Conservation (phyloP, 1,139 yeast species). For the Debaryomyces nepalensis region DNA sequence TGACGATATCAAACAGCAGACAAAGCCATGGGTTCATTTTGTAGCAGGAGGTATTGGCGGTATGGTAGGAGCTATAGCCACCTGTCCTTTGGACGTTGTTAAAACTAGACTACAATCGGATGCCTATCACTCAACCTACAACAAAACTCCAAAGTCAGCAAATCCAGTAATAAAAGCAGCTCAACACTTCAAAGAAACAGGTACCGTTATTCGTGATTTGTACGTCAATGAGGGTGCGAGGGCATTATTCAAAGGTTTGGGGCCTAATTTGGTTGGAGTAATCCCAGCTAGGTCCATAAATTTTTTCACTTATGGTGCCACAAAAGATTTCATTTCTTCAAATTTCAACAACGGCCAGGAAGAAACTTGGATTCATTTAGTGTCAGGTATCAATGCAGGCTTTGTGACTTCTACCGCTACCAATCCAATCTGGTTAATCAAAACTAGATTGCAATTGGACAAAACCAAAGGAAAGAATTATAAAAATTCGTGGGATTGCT, state of each 20-base stretch:
- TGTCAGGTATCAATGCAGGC: slow-evolving; percentile 93
- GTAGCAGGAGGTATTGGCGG: slow-evolving; percentile 99
- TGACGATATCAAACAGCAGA: slow-evolving; percentile 26
- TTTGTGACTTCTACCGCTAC: slow-evolving; percentile 97
- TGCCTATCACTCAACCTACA: slow-evolving; percentile 54
- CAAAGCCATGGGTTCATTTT: slow-evolving; percentile 92
- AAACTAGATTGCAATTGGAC: slow-evolving; percentile 92
- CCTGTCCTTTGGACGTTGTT: slow-evolving; percentile 95
- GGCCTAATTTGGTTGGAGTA: slow-evolving; percentile 97
- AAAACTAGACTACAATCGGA: slow-evolving; percentile 95
- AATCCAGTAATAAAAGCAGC: slow-evolving; percentile 50
- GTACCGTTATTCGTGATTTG: slow-evolving; percentile 68
- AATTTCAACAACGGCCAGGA: slow-evolving; percentile 75
- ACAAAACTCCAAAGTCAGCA: slow-evolving; percentile 45
- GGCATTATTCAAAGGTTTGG: slow-evolving; percentile 91
- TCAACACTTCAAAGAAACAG: slow-evolving; percentile 84
- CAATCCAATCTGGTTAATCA: slow-evolving; percentile 98
- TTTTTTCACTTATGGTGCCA: slow-evolving; percentile 93
- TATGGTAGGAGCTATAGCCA: slow-evolving; percentile 93
- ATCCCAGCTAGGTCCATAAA: slow-evolving; percentile 97
- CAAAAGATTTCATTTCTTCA: slow-evolving; percentile 72
- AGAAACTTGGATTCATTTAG: slow-evolving; percentile 82
- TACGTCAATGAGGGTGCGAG: slow-evolving; percentile 78
- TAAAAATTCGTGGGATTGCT: slow-evolving; percentile 85
- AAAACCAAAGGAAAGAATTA: slow-evolving; percentile 67